Evolutionary conservation across 2,329 filamentous ascomycete genomes (phyloP), one percentile per base, ranked within the genome.

Genomic region (Aspergillus hortae): DNA sequence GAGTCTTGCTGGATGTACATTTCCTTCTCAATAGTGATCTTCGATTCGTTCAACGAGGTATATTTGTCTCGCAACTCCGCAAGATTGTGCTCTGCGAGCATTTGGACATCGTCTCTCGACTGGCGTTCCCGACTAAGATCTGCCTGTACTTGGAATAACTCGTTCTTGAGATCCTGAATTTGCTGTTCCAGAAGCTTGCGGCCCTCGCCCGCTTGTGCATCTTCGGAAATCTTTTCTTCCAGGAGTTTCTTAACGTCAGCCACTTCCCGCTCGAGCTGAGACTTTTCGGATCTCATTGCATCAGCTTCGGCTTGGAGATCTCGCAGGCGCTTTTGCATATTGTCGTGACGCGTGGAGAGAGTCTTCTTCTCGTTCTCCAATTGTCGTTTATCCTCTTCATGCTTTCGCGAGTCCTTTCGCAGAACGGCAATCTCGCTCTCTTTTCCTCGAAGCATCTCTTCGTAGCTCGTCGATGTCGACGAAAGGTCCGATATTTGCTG

Each of bases 11-110:
- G 92, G 4, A 89, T 87, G 67, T 97, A 97, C 69, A 99, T 86
- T 71, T 97, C 92, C 70, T 96, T 97, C 71, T 99, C 92, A 57
- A 99, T 96, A 44, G 86, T 95, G 63, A 96, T 96, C 72, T 99
- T 99, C 25, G 90, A 87, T 57, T 96, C 91, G 62, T 96, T 96
- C 32, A 97, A 79, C 32, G 84, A 83, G 46, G 95, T 87, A 61
- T 86, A 95, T 59, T 97, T 91, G 23, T 92, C 86, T 67, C 92
- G 87, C 54, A 99, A 78, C 46, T 87, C 84, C 42, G 88, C 80
- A 62, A 87, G 89, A 67, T 94, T 95, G 73, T 96, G 92, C 61
- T 96, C 91, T 4, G 89, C 86, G 52, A 97, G 86, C 60, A 95
- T 84, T 57, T 92, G 86, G 23, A 96, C 91, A 66, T 99, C 94